Evolutionary conservation across 768 basidiomycete species (phyloP).

Genomic region (Tylopilus felleus): DNA sequence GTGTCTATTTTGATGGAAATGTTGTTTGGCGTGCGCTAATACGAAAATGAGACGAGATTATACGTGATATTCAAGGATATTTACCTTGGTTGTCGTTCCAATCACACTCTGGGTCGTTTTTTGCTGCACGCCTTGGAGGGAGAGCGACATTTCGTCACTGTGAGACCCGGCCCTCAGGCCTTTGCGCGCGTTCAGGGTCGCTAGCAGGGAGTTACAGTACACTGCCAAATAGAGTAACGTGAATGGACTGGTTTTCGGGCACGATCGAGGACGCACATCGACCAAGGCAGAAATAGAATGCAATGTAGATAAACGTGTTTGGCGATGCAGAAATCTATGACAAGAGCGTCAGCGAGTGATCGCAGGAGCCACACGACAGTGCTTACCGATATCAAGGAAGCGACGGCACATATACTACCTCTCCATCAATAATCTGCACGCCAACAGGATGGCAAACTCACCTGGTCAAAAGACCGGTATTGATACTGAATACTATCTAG

Average conservation of each 20-base stretch:
- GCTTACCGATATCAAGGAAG: slow-evolving; percentile 53
- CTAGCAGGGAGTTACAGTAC: slow-evolving; percentile 59
- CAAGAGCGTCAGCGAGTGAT: neutral
- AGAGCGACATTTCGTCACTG: slow-evolving; percentile 31
- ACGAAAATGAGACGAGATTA: neutral
- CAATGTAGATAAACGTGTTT: slow-evolving; percentile 56
- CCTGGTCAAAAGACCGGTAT: slow-evolving; percentile 35
- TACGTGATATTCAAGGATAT: neutral
- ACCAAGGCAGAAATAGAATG: slow-evolving; percentile 63
- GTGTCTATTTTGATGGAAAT: slow-evolving; percentile 70
- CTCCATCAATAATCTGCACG: neutral
- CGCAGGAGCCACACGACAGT: neutral
- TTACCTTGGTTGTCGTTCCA: slow-evolving; percentile 12
- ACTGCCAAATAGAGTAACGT: slow-evolving; percentile 33
- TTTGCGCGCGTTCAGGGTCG: slow-evolving; percentile 57
- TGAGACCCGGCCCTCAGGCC: slow-evolving; percentile 36
- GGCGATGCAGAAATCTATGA: slow-evolving; percentile 49
- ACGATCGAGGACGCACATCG: slow-evolving; percentile 41
- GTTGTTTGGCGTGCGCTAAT: slow-evolving; percentile 38
- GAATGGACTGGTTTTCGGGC: neutral
- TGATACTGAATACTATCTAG: slow-evolving; percentile 53
- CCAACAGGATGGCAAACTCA: neutral
- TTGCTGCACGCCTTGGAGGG: slow-evolving; percentile 29
- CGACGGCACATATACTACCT: slow-evolving; percentile 49
- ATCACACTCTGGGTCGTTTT: slow-evolving; percentile 17